Conservation (phyloP, 2,329 filamentous ascomycete species). For the Colletotrichum eleusines region DNA sequence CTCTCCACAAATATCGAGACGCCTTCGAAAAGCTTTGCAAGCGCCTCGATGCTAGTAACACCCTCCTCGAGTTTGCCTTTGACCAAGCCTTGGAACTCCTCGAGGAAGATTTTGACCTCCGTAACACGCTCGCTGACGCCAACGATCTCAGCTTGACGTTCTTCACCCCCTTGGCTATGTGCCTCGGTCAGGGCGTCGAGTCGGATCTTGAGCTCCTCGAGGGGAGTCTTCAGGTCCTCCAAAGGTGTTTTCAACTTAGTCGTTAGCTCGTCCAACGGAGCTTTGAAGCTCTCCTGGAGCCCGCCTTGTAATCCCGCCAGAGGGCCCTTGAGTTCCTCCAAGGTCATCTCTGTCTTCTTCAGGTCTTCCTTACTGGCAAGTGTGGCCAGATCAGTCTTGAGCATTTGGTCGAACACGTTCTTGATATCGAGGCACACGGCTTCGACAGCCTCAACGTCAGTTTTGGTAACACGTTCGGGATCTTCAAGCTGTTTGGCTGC, state of each 20-base stretch:
- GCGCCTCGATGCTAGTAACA: constrained; percentile 75
- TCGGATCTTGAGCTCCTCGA: constrained; percentile 68
- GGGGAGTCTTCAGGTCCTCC: constrained; percentile 72
- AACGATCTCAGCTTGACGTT: constrained; percentile 85
- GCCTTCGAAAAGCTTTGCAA: constrained; percentile 77
- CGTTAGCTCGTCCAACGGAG: constrained; percentile 22
- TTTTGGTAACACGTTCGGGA: constrained; percentile 79
- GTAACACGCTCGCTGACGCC: constrained; percentile 82
- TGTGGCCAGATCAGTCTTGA: constrained; percentile 76
- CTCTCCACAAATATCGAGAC: constrained; percentile 72
- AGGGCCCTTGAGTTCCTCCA: constrained; percentile 53
- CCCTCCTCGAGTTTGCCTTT: constrained; percentile 83
- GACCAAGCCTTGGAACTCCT: constrained; percentile 82
- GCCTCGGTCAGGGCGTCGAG: constrained; percentile 76
- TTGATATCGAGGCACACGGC: constrained; percentile 89
- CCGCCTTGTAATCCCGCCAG: constrained; percentile 21
- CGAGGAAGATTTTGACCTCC: constrained; percentile 81
- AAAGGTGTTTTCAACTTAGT: constrained; percentile 52
- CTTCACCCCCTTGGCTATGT: constrained; percentile 83
- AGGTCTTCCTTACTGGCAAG: constrained; percentile 84
- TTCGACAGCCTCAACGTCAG: constrained; percentile 84
- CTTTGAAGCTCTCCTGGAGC: constrained; percentile 22
- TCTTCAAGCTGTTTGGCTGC: constrained; percentile 66
- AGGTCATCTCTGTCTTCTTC: constrained; percentile 74
- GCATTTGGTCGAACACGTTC: constrained; percentile 78